Evolutionary conservation across 2,329 filamentous ascomycete species (phyloP), one percentile per base, ranked within the genome.

Genomic region (Chrysosporium keratinophilum): DNA sequence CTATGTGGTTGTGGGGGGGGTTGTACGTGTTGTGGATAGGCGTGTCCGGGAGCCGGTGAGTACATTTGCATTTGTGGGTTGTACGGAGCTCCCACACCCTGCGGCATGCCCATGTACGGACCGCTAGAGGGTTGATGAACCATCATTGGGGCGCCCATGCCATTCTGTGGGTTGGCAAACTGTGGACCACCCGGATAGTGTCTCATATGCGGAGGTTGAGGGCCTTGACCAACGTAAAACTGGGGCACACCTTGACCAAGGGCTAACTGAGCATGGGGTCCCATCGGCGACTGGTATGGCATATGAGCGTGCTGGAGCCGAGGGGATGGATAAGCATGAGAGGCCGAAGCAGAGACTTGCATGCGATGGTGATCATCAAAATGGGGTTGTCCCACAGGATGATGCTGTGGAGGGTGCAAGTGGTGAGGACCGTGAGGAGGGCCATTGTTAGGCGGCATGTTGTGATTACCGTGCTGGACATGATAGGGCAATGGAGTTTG

Each of bases 361-460:
- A 96, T 95, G 50, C 89, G 82, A 64, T 90, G 86, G 60, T 95
- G 86, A 60, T 95, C 90, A 60, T 83, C 82, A 56, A 82, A 83
- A 62, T 84, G 87, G 60, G 83, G 86, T 2, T 80, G 78, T 14
- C 78, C 77, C 50, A 81, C 80, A 5, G 78, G 79, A 59, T 85
- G 85, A 62, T 89, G 87, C 54, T 86, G 85, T 57, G 84, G 83
- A 23, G 78, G 79, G 62, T 88, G 85, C 69, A 88, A 83, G 63
- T 85, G 85, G 19, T 43, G 49, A 15, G 85, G 82, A 17, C 84
- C 82, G 64, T 89, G 87, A 56, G 89, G 84, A 40, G 88, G 81
- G 20, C 84, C 84, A 63, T 83, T 81, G 45, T 84, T 77, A 61
- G 83, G 81, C 23, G 79, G 78, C 66, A 87, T 80, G 59, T 77